Evolutionary conservation across 768 basidiomycete genomes (phyloP), one percentile per base, ranked within the genome.

Genomic region (Pleurotus giganteus): DNA sequence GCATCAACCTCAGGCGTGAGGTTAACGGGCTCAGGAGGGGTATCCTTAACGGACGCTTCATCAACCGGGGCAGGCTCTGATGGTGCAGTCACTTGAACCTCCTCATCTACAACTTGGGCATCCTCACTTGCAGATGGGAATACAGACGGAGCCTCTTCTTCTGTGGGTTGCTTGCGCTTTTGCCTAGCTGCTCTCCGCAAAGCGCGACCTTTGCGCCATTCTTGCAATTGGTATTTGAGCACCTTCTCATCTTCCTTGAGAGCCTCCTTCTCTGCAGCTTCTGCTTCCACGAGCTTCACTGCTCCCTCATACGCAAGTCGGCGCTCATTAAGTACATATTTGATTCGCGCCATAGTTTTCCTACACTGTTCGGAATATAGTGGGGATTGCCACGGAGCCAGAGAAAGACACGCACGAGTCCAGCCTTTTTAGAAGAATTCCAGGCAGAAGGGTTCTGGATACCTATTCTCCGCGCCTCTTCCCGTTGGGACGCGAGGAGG

Each of bases 331-430:
- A 98, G 75, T 19, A 98, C 85, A 56, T 82, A 85, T 69, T 98
- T 98, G 69, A 98, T 93, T 17, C 92, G 85, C n/a, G 91, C 93
- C 94, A 97, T 96, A 17, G 91, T 88, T 76, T 94, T 96, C 19
- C 90, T 88, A 70, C 86, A 88, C 94, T 97, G 59, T 8, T 47
- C 17, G 64, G 21, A 27, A 31, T 26, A 60, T 36, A 31, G 6
- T 34, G 43, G 8, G 21, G 41, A 24, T 41, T 21, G 24, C 29
- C 28, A 52, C 6, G 31, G 29, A 17, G 7, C 23, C 32, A 47
- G 29, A 27, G 2, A 21, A 2, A 21, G 17, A 19, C 17, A 66
- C 77, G 45, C 59, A 84, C 83, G 63, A 77, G 73, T 13, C 75
- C 73, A 27, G 81, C 73, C 64, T 69, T 74, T 11, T 57, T 64